Conservation (phyloP, 805 yeast species). For the Hanseniaspora osmophila region DNA sequence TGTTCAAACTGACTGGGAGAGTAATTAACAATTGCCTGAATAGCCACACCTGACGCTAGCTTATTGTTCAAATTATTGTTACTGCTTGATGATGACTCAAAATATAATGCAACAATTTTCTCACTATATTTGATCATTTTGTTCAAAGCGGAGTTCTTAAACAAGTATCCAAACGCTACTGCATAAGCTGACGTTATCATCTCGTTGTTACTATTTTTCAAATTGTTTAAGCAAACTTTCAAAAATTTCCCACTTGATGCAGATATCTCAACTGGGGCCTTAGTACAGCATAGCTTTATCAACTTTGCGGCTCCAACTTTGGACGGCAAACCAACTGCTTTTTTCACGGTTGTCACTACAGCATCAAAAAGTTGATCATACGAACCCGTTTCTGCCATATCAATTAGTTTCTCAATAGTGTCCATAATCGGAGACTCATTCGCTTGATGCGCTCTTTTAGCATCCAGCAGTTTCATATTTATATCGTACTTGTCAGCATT, state of each 20-base stretch:
- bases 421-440: slow-evolving; percentile 82
- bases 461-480: slow-evolving; percentile 58
- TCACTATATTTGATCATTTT: slow-evolving; percentile 40
- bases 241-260: slow-evolving; percentile 52
- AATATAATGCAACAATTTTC: slow-evolving; percentile 39
- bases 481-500: slow-evolving; percentile 82
- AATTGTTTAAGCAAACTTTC: slow-evolving; percentile 40
- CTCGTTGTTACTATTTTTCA: slow-evolving; percentile 49
- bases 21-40: slow-evolving; percentile 52
- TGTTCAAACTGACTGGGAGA: slow-evolving; percentile 53
- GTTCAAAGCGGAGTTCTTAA: slow-evolving; percentile 44
- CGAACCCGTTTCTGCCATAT: slow-evolving; percentile 30
- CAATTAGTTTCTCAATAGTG: slow-evolving; percentile 60
- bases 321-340: slow-evolving; percentile 79
- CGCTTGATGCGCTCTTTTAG: slow-evolving; percentile 56
- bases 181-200: slow-evolving; percentile 68
- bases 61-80: slow-evolving; percentile 28
- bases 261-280: slow-evolving; percentile 33
- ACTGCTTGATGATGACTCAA: slow-evolving; percentile 33
- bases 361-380: slow-evolving; percentile 32
- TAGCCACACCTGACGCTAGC: slow-evolving; percentile 42
- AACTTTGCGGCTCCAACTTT: slow-evolving; percentile 74
- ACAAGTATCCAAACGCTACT: slow-evolving; percentile 62
- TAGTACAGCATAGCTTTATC: slow-evolving; percentile 46
- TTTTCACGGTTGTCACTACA: slow-evolving; percentile 43